Conservation (phyloP, 83 land plant genomes). For the Picea mariana region DNA sequence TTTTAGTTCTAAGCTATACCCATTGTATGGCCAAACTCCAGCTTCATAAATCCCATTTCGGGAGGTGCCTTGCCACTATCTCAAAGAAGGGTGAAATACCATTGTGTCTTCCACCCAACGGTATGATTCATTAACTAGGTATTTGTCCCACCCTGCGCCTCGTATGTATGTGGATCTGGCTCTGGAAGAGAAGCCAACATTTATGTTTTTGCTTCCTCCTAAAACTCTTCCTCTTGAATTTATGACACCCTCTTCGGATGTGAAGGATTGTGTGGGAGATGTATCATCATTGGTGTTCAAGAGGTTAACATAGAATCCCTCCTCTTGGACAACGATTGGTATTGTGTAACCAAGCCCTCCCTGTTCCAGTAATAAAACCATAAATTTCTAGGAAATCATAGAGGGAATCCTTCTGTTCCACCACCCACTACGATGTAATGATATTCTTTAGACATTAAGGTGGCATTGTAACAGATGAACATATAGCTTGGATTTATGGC, state of each 20-base stretch:
- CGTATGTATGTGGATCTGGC: slow-evolving; percentile 21
- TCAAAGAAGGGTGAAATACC: slow-evolving; percentile 38
- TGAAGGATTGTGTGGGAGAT: slow-evolving; percentile 28
- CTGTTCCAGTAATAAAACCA: slow-evolving; percentile 50
- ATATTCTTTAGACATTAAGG: slow-evolving; percentile 6
- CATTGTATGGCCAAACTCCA: slow-evolving; percentile 40
- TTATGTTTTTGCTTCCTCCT: slow-evolving; percentile 13
- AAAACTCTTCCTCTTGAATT: slow-evolving; percentile 7
- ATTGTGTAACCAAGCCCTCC: slow-evolving; percentile 51
- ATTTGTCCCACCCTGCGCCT: slow-evolving; percentile 41
- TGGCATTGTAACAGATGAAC: neutral
- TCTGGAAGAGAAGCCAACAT: slow-evolving; percentile 15
- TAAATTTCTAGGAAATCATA: slow-evolving; percentile 47
- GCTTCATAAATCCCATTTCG: slow-evolving; percentile 42
- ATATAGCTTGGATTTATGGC: neutral
- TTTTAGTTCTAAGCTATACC: slow-evolving; percentile 31
- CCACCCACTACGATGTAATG: slow-evolving; percentile 77
- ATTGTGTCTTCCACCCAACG: slow-evolving; percentile 62
- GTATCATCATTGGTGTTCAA: slow-evolving; percentile 4
- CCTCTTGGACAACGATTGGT: slow-evolving; percentile 7
- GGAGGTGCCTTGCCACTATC: slow-evolving; percentile 49
- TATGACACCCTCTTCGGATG: slow-evolving; percentile 28
- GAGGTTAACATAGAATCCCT: slow-evolving; percentile 26
- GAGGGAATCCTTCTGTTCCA: slow-evolving; percentile 74
- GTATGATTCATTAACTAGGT: slow-evolving; percentile 52